phyloP scores from a whole-genome alignment of 345 rosid species.

The Eucalyptus marginata region DNA sequence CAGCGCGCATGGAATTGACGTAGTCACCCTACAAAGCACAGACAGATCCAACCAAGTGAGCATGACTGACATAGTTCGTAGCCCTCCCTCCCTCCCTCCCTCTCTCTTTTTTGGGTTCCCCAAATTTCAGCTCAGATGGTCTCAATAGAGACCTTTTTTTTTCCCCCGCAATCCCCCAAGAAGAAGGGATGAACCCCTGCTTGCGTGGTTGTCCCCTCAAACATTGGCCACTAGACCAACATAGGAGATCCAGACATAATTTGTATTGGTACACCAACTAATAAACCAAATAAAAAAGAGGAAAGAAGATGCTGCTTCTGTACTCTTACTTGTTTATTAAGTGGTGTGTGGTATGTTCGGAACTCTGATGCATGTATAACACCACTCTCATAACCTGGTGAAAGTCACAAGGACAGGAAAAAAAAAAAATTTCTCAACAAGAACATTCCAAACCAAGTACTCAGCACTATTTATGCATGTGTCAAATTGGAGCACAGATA shows the following conservation, averaged over 20 bases:
- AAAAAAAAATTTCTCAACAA: neutral
- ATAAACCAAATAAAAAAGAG: neutral
- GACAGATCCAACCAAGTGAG: neutral
- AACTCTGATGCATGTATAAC: conserved; percentile 81
- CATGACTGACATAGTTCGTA: neutral
- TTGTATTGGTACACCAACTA: neutral
- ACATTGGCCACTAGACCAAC: neutral
- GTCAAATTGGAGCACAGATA: neutral
- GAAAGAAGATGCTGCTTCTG: neutral
- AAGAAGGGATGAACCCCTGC: neutral
- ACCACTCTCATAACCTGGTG: conserved; percentile 65
- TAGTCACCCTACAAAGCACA: conserved; percentile 49
- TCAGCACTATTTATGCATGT: neutral
- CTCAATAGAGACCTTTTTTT: neutral
- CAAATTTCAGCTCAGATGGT: neutral
- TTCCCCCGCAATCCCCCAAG: neutral
- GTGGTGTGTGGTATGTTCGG: conserved; percentile 93
- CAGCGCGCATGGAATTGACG: conserved; percentile 79
- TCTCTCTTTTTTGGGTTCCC: neutral
- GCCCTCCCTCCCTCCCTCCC: neutral
- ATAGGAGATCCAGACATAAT: neutral
- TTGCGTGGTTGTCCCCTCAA: neutral
- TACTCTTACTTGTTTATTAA: conserved; percentile 61
- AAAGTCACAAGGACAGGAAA: neutral
- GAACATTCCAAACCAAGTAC: neutral